These are phyloP conservation scores for Cercospora janseana DNA, from an alignment of 2,329 filamentous ascomycete genomes.

Conservation along the genomic window DNA sequence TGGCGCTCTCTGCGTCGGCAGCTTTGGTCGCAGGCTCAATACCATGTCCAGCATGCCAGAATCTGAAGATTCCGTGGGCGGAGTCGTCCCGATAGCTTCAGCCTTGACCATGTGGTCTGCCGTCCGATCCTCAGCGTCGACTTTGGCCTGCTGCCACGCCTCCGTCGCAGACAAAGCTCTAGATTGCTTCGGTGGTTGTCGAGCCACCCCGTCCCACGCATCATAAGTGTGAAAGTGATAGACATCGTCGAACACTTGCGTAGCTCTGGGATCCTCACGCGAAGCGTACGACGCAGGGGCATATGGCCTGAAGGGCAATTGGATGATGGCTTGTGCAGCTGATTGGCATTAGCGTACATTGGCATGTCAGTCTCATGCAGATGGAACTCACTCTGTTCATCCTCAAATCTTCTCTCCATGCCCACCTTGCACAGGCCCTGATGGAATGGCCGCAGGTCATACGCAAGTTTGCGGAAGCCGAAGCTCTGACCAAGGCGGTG, in stretches of 20 bases:
- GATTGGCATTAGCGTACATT: too few relatives aligned
- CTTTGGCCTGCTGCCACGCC: background rate
- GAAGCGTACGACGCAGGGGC: slow-evolving; percentile 29
- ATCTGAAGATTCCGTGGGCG: too few relatives aligned
- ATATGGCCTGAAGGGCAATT: slow-evolving; percentile 32
- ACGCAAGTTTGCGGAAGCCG: slow-evolving; percentile 41
- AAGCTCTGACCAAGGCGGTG: slow-evolving; percentile 40
- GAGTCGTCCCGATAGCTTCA: too few relatives aligned
- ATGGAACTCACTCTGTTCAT: slow-evolving; percentile 42
- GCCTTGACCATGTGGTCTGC: too few relatives aligned
- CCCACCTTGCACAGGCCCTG: slow-evolving; percentile 43
- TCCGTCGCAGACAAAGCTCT: background rate
- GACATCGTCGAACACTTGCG: slow-evolving; percentile 17
- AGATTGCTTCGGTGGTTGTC: too few relatives aligned
- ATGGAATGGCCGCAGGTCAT: slow-evolving; percentile 41
- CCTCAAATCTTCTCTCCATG: slow-evolving; percentile 39
- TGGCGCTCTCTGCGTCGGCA: too few relatives aligned
- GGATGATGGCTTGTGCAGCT: slow-evolving; percentile 35
- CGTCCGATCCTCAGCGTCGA: slow-evolving; percentile 19
- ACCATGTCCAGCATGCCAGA: too few relatives aligned
- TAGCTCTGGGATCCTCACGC: slow-evolving; percentile 19
- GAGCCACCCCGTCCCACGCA: too few relatives aligned
- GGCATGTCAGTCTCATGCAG: slow-evolving; percentile 16
- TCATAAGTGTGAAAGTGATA: slow-evolving; percentile 23
- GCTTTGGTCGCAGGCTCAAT: too few relatives aligned